Base-by-base conservation (phyloP, 306 rosid genomes). In the Cicer chorassanicum region DNA sequence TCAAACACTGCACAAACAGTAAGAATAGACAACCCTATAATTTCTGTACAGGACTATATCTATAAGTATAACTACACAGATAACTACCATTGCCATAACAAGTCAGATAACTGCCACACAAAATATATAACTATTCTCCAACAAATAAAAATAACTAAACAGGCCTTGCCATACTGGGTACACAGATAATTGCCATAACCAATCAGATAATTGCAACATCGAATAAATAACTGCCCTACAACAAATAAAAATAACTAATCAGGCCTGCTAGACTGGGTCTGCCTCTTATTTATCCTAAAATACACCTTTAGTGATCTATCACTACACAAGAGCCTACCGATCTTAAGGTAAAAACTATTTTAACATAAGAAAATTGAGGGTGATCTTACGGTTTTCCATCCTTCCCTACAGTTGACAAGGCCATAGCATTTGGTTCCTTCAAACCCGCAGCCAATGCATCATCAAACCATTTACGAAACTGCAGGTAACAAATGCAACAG, bases 361-460 rank as follows among this genome's bases (percentile, higher is more conserved):
- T 76, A 65, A 78, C 65, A 85, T 73, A 60, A 78, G 54, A 60
- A 50, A 13, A 68, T 54, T 57, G 80, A 80, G 56, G 66, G 49
- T 68, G 54, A 75, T 74, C 84, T 87, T 86, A 94, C 97, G 88
- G 89, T 80, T 90, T 89, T 81, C 92, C 96, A 62, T 86, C 82
- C 85, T 87, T 88, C 74, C 96, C 85, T 78, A 82, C 95, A 55
- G 99, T 94, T 67, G 99, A 88, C 86, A 92, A 85, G 42, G 95
- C 89, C 99, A 94, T 89, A 14, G 99, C 99, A 86, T 94, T 94
- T 81, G 97, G 97, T 84, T 94, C 99, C 87, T 72, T 87, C 86
- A 92, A 86, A 57, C 89, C 88, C 72, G 93, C 92, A 82, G 89
- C 84, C 78, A 92, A 34, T 5, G 91, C 97, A 65, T 90, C 96